Conservation (phyloP, 2,329 filamentous ascomycete species). For the Tolypocladium tundrense region DNA sequence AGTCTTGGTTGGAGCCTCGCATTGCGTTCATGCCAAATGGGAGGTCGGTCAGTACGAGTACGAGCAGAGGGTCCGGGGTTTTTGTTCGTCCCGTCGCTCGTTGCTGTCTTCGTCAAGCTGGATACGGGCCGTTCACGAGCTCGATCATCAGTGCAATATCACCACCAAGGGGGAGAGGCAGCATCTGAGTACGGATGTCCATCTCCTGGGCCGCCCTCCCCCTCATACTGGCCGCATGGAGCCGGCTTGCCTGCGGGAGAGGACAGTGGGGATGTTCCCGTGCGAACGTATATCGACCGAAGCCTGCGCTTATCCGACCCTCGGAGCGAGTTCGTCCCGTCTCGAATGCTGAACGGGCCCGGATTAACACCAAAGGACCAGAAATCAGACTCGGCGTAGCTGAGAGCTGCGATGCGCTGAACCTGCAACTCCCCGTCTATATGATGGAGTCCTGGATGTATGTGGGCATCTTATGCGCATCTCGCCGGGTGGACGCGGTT, state of each 20-base stretch:
- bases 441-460: background rate
- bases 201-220: background rate
- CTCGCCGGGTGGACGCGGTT: background rate
- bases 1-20: background rate
- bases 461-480: background rate
- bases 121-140: no score
- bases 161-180: background rate
- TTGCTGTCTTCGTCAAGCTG: background rate
- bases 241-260: background rate
- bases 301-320: background rate
- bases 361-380: background rate
- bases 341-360: background rate
- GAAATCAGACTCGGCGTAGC: no score
- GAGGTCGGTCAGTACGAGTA: no score
- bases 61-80: background rate
- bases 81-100: background rate
- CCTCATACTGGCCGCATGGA: background rate
- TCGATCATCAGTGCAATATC: background rate
- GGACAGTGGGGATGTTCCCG: background rate
- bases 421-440: no score
- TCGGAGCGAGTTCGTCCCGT: background rate
- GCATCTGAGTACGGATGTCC: background rate
- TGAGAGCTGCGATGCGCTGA: no score
- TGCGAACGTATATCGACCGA: background rate
- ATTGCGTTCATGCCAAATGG: background rate